These are phyloP conservation scores for Verticillium tricorpus DNA, from an alignment of 2,329 filamentous ascomycete genomes.

Conservation along the genomic window DNA sequence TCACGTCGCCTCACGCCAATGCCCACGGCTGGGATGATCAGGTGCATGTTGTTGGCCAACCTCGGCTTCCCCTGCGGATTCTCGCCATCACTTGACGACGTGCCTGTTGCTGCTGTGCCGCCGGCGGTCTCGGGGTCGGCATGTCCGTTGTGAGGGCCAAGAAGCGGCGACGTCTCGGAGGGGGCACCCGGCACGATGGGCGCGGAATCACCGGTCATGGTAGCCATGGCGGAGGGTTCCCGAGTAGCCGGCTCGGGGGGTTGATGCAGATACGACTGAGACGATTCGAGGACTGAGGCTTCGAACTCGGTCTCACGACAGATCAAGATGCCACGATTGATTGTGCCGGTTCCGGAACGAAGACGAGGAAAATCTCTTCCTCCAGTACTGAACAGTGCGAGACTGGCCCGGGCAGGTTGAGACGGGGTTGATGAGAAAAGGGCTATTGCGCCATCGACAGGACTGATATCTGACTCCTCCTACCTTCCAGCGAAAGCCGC, in stretches of 20 bases:
- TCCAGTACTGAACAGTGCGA: too few relatives aligned
- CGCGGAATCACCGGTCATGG: neutral
- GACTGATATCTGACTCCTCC: too few relatives aligned
- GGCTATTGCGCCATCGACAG: too few relatives aligned
- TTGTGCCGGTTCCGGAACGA: too few relatives aligned
- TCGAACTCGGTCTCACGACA: neutral
- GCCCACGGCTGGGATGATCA: slow-evolving; percentile 32
- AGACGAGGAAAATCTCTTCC: too few relatives aligned
- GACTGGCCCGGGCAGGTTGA: too few relatives aligned
- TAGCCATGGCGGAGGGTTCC: neutral
- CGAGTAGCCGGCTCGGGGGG: neutral
- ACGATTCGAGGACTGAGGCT: neutral
- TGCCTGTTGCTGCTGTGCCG: slow-evolving; percentile 8
- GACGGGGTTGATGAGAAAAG: too few relatives aligned
- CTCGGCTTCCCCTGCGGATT: slow-evolving; percentile 18
- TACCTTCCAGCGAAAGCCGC: too few relatives aligned
- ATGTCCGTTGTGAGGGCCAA: slow-evolving; percentile 12
- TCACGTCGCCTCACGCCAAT: slow-evolving; percentile 24
- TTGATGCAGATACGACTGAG: too few relatives aligned
- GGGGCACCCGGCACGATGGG: slow-evolving; percentile 5
- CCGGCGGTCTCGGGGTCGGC: slow-evolving; percentile 4
- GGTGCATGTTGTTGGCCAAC: slow-evolving; percentile 29
- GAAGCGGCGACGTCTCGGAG: slow-evolving; percentile 22
- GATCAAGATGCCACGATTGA: too few relatives aligned
- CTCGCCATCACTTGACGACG: neutral